Base-by-base conservation (phyloP, 805 yeast species). In the Lachancea waltii region DNA sequence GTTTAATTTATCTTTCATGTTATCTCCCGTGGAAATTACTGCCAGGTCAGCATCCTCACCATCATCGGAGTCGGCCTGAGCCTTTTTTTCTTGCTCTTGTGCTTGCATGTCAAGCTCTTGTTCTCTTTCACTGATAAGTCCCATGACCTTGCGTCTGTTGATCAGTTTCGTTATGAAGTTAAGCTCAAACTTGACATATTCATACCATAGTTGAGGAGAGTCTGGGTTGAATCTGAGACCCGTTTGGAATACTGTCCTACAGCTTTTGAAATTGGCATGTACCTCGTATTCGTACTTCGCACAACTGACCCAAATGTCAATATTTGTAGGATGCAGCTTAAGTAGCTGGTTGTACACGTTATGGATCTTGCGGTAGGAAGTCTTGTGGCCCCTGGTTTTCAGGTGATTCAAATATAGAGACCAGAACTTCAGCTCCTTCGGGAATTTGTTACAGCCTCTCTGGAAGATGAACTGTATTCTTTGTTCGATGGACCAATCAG, bases 271-370 rank as follows among this genome's bases (percentile, higher is more conserved):
- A 50, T 87, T 83, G 28, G 90, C 84, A 60, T 92, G 86, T 20
- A 74, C 75, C 50, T 90, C 96, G 52, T 85, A 81, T 63, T 92
- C 97, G 62, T 85, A 86, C 56, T 85, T 85, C 21, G 97, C 96
- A 17, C 96, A 97, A 52, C 85, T 75, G 30, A 92, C 75, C 98
- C 98, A 92, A 13, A 90, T 83, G 50, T 81, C 83, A 2, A 86
- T 75, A 54, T 89, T 84, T 30, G 83, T 73, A n/a, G 98, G 97
- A 57, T 92, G 97, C 46, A 87, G 64, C 60, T 81, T 85, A 50
- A 92, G 68, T 48, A 90, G 68, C 41, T 77, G 75, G 5, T 89
- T 79, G 59, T 87, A 85, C 6, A 85, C 78, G 46, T 77, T 78
- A 56, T 84, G 85, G 13, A 82, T 75, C 37, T 77, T 77, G 51